Evolutionary conservation across 805 yeast genomes (phyloP).

Genomic region (Wickerhamomyces subpelliculosus): DNA sequence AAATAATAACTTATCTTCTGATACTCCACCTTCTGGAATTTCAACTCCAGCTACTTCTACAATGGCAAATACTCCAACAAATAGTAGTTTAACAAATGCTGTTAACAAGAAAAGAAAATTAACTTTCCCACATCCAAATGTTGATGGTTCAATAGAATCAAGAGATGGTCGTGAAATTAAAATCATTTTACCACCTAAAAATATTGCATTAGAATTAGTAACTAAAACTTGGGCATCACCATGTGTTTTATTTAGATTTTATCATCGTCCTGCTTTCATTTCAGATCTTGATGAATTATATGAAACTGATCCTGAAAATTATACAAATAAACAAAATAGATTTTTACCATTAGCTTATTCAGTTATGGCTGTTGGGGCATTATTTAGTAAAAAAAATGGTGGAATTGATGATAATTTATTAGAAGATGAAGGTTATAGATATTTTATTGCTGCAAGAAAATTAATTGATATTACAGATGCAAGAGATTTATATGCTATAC

Average conservation of each 20-base stretch:
- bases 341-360: constrained; percentile 78
- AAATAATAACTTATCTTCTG: background rate
- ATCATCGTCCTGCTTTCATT: constrained; percentile 76
- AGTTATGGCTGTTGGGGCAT: constrained; percentile 83
- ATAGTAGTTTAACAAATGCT: background rate
- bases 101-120: constrained; percentile 12
- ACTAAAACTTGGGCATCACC: constrained; percentile 80
- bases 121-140: constrained; percentile 22
- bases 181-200: constrained; percentile 68
- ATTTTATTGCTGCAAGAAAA: constrained; percentile 80
- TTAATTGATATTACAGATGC: constrained; percentile 83
- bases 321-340: constrained; percentile 65
- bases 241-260: constrained; percentile 77
- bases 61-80: background rate
- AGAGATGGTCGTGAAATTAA: constrained; percentile 41
- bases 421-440: constrained; percentile 76
- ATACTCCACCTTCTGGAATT: background rate
- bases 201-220: constrained; percentile 62
- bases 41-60: background rate
- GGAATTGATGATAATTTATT: constrained; percentile 26
- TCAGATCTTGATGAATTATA: constrained; percentile 70
- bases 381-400: constrained; percentile 49
- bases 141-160: constrained; percentile 33
- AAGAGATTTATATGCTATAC: constrained; percentile 74
- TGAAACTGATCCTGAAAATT: constrained; percentile 63